Percentiles rank a stretch among this genome's conserved stretches.
phyloP scores from a whole-genome alignment of 1,284 basidiomycete genomes.

The Cronartium quercuum region DNA sequence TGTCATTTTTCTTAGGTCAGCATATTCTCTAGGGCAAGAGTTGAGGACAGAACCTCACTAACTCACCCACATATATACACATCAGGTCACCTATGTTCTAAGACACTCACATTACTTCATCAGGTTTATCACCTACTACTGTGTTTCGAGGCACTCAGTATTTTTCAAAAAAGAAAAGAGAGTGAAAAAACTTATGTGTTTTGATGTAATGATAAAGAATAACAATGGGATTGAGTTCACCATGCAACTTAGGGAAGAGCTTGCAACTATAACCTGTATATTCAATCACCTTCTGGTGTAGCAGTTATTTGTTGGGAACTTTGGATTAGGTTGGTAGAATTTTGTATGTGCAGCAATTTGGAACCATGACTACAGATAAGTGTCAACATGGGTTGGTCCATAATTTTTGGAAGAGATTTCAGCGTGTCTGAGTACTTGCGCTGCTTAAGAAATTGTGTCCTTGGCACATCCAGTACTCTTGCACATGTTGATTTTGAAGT shows the following conservation, averaged over 20 bases:
- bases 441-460: not conserved
- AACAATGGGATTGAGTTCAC: constrained; percentile 12
- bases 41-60: too few relatives aligned
- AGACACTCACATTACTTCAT: too few relatives aligned
- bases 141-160: too few relatives aligned
- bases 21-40: too few relatives aligned
- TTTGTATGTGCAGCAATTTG: not conserved
- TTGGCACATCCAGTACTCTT: not conserved
- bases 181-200: not conserved
- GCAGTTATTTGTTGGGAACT: not conserved
- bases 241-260: constrained; percentile 5
- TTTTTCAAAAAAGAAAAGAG: not conserved
- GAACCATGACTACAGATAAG: not conserved
- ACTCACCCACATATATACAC: too few relatives aligned
- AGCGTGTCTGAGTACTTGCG: not conserved
- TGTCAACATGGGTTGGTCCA: not conserved
- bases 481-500: not conserved
- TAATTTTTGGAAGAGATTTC: not conserved
- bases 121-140: too few relatives aligned
- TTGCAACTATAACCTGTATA: not conserved
- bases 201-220: constrained; percentile 6
- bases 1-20: too few relatives aligned
- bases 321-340: constrained; percentile 1
- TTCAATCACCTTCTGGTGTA: constrained; percentile 3
- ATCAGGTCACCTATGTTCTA: too few relatives aligned